Evolutionary conservation across 2,329 filamentous ascomycete species (phyloP).

Genomic region (Aureobasidium zeae): DNA sequence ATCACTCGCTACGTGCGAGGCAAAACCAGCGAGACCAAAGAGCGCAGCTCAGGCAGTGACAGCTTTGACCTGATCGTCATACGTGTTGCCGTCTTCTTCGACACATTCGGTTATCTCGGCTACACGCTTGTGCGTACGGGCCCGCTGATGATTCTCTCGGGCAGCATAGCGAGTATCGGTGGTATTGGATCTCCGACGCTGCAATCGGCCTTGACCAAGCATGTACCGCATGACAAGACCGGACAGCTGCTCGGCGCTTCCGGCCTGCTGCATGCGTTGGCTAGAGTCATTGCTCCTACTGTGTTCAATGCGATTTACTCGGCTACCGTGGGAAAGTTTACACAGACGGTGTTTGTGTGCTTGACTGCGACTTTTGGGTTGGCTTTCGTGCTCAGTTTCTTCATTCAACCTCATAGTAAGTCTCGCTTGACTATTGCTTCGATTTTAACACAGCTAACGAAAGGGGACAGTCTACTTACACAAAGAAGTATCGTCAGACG

Average conservation of each 20-base stretch:
- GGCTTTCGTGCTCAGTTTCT: slow-evolving; percentile 57
- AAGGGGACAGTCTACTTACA: background rate
- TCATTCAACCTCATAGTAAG: slow-evolving; percentile 67
- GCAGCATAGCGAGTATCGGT: slow-evolving; percentile 65
- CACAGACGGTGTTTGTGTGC: slow-evolving; percentile 75
- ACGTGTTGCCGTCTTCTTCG: slow-evolving; percentile 63
- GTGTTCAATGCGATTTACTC: slow-evolving; percentile 83
- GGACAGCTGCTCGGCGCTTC: slow-evolving; percentile 84
- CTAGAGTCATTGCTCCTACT: slow-evolving; percentile 68
- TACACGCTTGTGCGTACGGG: slow-evolving; percentile 59
- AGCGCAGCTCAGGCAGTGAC: slow-evolving; percentile 62
- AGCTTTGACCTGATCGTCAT: slow-evolving; percentile 68
- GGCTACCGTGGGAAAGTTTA: slow-evolving; percentile 64
- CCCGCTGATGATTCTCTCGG: slow-evolving; percentile 59
- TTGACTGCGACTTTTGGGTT: slow-evolving; percentile 57
- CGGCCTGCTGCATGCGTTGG: slow-evolving; percentile 74
- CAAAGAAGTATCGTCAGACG: background rate
- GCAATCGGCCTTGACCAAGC: slow-evolving; percentile 79
- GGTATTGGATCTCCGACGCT: slow-evolving; percentile 79
- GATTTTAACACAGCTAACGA: too few species aligned
- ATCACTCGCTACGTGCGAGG: slow-evolving; percentile 67
- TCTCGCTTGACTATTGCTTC: too few species aligned
- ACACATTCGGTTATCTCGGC: slow-evolving; percentile 65
- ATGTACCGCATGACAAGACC: slow-evolving; percentile 71
- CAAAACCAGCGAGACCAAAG: slow-evolving; percentile 37